Percentiles rank a stretch among this genome's conserved stretches.
These are phyloP conservation scores for Poteriospumella lacustris DNA, from an alignment of 108 stramenopile species.

Conservation along the genomic window DNA sequence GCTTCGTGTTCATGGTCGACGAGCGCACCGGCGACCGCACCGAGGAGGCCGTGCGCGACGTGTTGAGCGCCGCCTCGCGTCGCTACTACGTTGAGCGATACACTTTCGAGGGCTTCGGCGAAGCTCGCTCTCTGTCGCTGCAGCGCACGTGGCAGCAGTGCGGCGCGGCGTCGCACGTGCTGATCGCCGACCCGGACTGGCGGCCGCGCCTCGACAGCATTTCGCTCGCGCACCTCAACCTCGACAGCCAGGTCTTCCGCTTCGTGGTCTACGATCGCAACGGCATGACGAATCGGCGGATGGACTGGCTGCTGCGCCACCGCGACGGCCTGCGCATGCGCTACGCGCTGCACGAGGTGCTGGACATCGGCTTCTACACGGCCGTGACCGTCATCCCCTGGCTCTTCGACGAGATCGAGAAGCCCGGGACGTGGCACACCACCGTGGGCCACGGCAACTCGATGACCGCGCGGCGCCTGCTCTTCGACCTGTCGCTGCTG, in stretches of 20 bases:
- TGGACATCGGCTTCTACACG: conserved; percentile 26
- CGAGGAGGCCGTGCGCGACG: conserved; percentile 13
- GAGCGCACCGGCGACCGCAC: conserved; percentile 41
- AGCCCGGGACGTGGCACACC: conserved; percentile 38
- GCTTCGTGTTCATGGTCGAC: conserved; percentile 44
- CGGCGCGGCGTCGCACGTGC: conserved; percentile 32
- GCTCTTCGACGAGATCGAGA: conserved; percentile 42
- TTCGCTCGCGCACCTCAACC: conserved; percentile 31
- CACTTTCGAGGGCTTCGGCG: conserved; percentile 42
- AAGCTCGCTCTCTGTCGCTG: conserved; percentile 37
- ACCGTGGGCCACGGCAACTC: conserved; percentile 40
- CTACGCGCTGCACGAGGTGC: conserved; percentile 42
- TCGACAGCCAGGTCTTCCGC: conserved; percentile 37
- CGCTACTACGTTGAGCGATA: conserved; percentile 28
- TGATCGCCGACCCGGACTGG: conserved; percentile 48
- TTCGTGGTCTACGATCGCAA: conserved; percentile 41
- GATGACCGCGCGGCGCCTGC: conserved; percentile 27
- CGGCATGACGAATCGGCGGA: conserved; percentile 41
- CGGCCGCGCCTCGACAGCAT: conserved; percentile 33
- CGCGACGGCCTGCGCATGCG: conserved; percentile 34
- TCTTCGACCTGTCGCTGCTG: conserved; percentile 40
- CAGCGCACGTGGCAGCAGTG: conserved; percentile 35
- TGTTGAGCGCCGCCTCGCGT: neutral
- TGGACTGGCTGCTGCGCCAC: conserved; percentile 35
- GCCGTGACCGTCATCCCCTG: conserved; percentile 31